Conservation (phyloP, 345 rosid species). For the Euphorbia peplus region DNA sequence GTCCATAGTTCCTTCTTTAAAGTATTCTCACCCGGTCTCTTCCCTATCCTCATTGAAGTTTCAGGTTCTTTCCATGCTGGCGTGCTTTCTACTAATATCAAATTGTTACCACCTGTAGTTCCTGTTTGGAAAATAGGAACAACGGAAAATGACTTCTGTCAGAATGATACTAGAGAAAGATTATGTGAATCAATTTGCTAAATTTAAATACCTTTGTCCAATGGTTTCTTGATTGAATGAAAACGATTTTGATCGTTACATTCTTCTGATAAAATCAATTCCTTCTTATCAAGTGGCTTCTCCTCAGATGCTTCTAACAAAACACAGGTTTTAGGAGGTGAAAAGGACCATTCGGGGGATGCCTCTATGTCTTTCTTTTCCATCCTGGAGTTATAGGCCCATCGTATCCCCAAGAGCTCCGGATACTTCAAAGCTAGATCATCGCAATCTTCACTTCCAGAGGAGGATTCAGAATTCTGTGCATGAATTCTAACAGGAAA, state of each 20-base stretch:
- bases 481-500: slow-evolving; percentile 44
- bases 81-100: slow-evolving; percentile 46
- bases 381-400: slow-evolving; percentile 35
- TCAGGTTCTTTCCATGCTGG: slow-evolving; percentile 57
- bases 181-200: slow-evolving; percentile 1
- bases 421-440: slow-evolving; percentile 57
- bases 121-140: slow-evolving; percentile 29
- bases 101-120: slow-evolving; percentile 21
- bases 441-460: slow-evolving; percentile 44
- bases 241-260: slow-evolving; percentile 14
- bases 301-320: slow-evolving; percentile 61
- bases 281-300: slow-evolving; percentile 21
- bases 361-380: slow-evolving; percentile 46
- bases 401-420: slow-evolving; percentile 63
- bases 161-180: neutral
- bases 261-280: slow-evolving; percentile 14
- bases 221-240: slow-evolving; percentile 17
- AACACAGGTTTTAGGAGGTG: slow-evolving; percentile 86
- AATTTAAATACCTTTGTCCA: slow-evolving; percentile 18
- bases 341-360: slow-evolving; percentile 77
- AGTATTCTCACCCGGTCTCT: slow-evolving; percentile 80
- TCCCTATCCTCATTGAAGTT: slow-evolving; percentile 47
- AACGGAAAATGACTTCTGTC: neutral
- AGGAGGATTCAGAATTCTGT: slow-evolving; percentile 54
- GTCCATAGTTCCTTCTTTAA: slow-evolving; percentile 94